phyloP scores from a whole-genome alignment of 148 eudicot species.

The Mesembryanthemum crystallinum region DNA sequence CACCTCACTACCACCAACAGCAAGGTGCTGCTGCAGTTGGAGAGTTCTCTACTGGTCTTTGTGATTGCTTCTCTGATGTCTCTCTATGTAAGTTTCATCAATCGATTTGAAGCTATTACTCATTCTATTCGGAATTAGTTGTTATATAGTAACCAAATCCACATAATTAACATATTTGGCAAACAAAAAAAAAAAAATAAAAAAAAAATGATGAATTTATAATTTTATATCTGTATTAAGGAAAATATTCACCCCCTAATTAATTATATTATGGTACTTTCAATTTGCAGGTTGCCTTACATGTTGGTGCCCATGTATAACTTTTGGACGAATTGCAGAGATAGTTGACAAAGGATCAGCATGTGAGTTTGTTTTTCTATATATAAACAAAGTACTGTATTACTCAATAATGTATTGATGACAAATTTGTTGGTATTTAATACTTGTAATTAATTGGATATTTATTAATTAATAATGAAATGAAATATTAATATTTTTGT shows the following conservation, averaged over 20 bases:
- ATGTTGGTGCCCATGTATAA: conserved; percentile 57
- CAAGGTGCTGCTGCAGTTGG: neutral
- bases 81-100: conserved; percentile 20
- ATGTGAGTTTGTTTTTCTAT: conserved; percentile 27
- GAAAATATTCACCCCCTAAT: too few species aligned
- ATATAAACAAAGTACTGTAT: neutral
- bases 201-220: too few species aligned
- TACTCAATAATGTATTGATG: too few species aligned
- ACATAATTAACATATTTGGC: too few species aligned
- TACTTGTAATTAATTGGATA: neutral
- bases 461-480: neutral
- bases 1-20: neutral
- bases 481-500: too few species aligned
- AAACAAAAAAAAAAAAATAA: too few species aligned
- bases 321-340: conserved; percentile 53
- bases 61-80: conserved; percentile 29
- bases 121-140: too few species aligned
- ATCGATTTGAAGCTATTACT: too few species aligned
- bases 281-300: conserved; percentile 47
- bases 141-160: too few species aligned
- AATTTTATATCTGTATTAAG: too few species aligned
- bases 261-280: too few species aligned
- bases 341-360: conserved; percentile 42
- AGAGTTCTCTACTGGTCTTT: conserved; percentile 28
- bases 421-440: too few species aligned